Evolutionary conservation across 176 grass and related monocot species (phyloP).

Genomic region (Oryza rufipogon): DNA sequence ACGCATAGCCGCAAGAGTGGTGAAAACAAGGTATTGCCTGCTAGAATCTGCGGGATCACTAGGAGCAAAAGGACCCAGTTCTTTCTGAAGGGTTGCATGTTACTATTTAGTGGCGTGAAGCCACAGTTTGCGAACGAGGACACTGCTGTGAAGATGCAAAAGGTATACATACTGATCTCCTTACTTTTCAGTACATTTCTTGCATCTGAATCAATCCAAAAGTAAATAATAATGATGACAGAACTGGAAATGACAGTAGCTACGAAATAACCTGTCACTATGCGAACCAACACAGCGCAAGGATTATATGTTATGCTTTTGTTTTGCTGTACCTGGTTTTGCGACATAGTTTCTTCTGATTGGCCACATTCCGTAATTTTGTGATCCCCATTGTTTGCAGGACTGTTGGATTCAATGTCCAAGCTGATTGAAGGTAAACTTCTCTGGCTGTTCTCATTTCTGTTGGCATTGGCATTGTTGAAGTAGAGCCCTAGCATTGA

Average conservation of each 20-base stretch:
- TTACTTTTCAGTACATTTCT: conserved; percentile 54
- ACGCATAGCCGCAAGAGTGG: conserved; percentile 53
- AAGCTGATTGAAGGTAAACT: conserved; percentile 24
- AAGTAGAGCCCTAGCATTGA: conserved; percentile 48
- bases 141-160: conserved; percentile 25
- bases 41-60: conserved; percentile 54
- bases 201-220: conserved; percentile 46
- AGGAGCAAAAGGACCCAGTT: conserved; percentile 59
- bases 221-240: conserved; percentile 32
- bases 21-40: conserved; percentile 64
- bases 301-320: conserved; percentile 22
- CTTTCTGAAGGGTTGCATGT: conserved; percentile 61
- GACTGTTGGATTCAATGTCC: conserved; percentile 42
- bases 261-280: conserved; percentile 46
- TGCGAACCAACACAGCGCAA: conserved; percentile 40
- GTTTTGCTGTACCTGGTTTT: conserved; percentile 20
- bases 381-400: conserved; percentile 22
- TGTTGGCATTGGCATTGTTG: neutral
- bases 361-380: conserved; percentile 26
- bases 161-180: conserved; percentile 50
- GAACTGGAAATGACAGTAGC: conserved; percentile 37
- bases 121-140: conserved; percentile 72
- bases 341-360: conserved; percentile 17
- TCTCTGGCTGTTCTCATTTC: conserved; percentile 14
- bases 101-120: conserved; percentile 64